Percentiles rank a stretch among this genome's conserved stretches.
Evolutionary conservation across 495 filamentous ascomycete genomes (phyloP).

Genomic region (Neurospora intermedia): DNA sequence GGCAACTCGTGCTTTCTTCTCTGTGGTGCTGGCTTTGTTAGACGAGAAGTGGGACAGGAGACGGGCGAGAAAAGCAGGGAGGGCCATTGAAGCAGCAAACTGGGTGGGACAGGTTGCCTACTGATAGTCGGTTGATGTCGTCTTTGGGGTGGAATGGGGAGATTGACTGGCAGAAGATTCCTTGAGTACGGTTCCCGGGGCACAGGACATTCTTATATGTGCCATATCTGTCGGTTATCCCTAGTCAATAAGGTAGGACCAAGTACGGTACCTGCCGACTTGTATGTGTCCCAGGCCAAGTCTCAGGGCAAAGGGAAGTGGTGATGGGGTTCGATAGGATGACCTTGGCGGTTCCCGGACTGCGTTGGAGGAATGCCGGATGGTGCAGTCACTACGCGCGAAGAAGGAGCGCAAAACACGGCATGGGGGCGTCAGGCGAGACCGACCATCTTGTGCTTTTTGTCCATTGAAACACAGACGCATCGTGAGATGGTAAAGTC

Average conservation of each 20-base stretch:
- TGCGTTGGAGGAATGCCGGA: conserved; percentile 39
- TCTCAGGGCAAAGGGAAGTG: background rate
- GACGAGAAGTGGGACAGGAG: conserved; percentile 19
- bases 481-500: background rate
- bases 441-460: background rate
- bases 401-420: background rate
- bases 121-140: background rate
- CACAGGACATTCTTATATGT: background rate
- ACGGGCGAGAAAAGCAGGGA: conserved; percentile 16
- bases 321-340: conserved; percentile 1
- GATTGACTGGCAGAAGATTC: background rate
- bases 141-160: background rate
- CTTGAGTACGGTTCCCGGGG: background rate
- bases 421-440: background rate
- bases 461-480: background rate
- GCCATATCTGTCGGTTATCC: background rate
- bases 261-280: background rate
- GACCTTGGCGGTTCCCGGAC: conserved; percentile 24
- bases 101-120: conserved; percentile 1
- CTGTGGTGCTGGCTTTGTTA: conserved; percentile 7
- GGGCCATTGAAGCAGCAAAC: conserved; percentile 9
- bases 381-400: conserved; percentile 1
- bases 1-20: conserved; percentile 6
- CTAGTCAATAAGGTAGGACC: conserved; percentile 13
- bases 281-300: background rate